Evolutionary conservation across 2,329 filamentous ascomycete species (phyloP).

Genomic region (Septoria linicola): DNA sequence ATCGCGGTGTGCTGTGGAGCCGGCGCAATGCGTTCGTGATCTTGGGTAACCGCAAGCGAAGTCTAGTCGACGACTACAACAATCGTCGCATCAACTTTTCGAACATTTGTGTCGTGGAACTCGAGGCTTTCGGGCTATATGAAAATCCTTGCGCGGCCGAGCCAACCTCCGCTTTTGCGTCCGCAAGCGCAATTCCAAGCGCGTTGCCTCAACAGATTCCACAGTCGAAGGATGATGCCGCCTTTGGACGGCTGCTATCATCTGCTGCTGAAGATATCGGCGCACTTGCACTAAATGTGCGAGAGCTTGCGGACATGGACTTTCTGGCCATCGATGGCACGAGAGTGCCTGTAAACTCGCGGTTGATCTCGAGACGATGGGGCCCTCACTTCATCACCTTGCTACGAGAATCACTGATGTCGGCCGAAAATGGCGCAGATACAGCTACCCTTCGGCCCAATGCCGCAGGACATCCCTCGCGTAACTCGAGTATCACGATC

Average conservation of each 20-base stretch:
- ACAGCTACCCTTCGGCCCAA: constrained; percentile 70
- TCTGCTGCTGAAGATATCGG: constrained; percentile 82
- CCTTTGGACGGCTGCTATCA: constrained; percentile 73
- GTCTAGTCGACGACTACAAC: constrained; percentile 95
- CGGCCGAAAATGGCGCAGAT: constrained; percentile 66
- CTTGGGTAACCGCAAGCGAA: constrained; percentile 87
- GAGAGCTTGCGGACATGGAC: constrained; percentile 96
- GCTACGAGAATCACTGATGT: constrained; percentile 71
- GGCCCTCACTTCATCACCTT: constrained; percentile 94
- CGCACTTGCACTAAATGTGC: constrained; percentile 71
- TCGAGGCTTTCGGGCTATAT: constrained; percentile 95
- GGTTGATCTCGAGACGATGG: constrained; percentile 84
- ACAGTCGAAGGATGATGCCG: constrained; percentile 49
- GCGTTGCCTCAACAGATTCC: constrained; percentile 14
- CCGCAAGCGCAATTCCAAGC: constrained; percentile 66
- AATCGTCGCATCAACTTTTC: constrained; percentile 96
- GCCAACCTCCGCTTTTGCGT: constrained; percentile 80
- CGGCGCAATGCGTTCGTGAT: constrained; percentile 94
- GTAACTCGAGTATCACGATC: constrained; percentile 83
- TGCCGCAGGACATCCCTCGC: constrained; percentile 52
- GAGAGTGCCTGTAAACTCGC: constrained; percentile 88
- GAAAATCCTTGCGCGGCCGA: constrained; percentile 82
- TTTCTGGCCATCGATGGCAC: constrained; percentile 89
- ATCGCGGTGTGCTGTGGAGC: constrained; percentile 89
- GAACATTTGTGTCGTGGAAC: constrained; percentile 93